Base-by-base conservation (phyloP, 1,139 yeast species). In the Kazachstania sp. region DNA sequence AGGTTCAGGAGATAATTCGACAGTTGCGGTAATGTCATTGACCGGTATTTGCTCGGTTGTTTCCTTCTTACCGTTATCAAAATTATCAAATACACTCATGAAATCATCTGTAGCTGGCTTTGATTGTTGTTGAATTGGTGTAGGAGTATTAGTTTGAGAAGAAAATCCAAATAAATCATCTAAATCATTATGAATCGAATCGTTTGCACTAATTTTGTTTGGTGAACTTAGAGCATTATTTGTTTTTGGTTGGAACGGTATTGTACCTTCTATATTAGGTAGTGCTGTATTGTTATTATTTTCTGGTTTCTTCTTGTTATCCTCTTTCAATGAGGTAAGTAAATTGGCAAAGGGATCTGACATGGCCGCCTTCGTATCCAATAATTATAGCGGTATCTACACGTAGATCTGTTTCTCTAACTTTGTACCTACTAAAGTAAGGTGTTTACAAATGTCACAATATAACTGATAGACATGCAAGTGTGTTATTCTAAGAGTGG, bases 311-410 rank as follows among this genome's bases (percentile, higher is more conserved):
- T 16, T 39, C 20, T 18, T 8, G 11, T 39, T 39, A 3, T 29
- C 41, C 9, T 54, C 53, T 41, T 61, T 59, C n/a, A 67, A 64
- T 7, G 67, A 58, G 16, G 64, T 53, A 42, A 74, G 60, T 15
- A 74, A 59, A 50, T 71, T 71, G 1, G 78, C 77, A 66, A 74
- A 74, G 39, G 74, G 68, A 51, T 74, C 78, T 18, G 56, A 43
- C 58, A 54, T n/a, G n/a, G n/a, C n/a, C n/a, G n/a, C n/a, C n/a
- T n/a, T n/a, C n/a, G n/a, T n/a, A n/a, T n/a, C n/a, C n/a, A n/a
- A n/a, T n/a, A n/a, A n/a, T n/a, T n/a, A n/a, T n/a, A n/a, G n/a
- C n/a, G n/a, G n/a, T n/a, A n/a, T n/a, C n/a, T n/a, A n/a, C n/a
- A n/a, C n/a, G n/a, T n/a, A n/a, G n/a, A n/a, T n/a, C n/a, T n/a